Evolutionary conservation across 371 early-diverging fungal genomes (phyloP), one percentile per base, ranked within the genome.

Genomic region (Gilbertella persicaria): DNA sequence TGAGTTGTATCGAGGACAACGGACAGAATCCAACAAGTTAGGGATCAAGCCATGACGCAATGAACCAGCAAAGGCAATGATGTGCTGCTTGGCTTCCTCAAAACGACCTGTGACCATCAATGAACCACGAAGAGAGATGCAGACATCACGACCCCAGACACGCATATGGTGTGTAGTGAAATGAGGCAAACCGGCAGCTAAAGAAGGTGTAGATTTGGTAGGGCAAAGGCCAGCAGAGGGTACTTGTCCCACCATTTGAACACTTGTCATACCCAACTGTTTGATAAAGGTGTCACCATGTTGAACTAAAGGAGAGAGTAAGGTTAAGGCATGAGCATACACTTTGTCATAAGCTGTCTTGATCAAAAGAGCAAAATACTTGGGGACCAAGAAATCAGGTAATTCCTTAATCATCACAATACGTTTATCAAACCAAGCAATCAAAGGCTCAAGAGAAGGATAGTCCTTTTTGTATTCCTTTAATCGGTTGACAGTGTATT

Each of bases 81-180:
- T 77, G 46, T 96, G 97, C 0, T 77, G 66, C 37, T 83, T 78
- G 9, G 99, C 98, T 0, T 82, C 93, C 13, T 89, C 78, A 53
- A 67, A 91, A 49, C 89, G 82, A 9, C 94, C 96, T 2, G 96
- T 91, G 5, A 85, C 75, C 55, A 97, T 59, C 36, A 94, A 73
- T 35, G 94, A 64, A 2, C 99, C 99, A 7, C 88, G 84, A 14
- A 98, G 71, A 12, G 94, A 78, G 45, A 99, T 94, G 64, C 96
- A 96, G 16, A 94, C 89, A 75, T 99, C 99, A 26, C 99, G 88
- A 5, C 99, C 99, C 99, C 99, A 99, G 57, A 92, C 90, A 29
- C 99, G 84, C 96, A 96, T 96, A 61, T 92, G 90, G n/a, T 82
- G 78, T 2, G 82, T 83, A 2, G 95, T 80, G 53, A 99, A 99